Percentiles rank a stretch among this genome's conserved stretches.
These are phyloP conservation scores for Peronospora belbahrii DNA, from an alignment of 352 stramenopile genomes.

Conservation along the genomic window DNA sequence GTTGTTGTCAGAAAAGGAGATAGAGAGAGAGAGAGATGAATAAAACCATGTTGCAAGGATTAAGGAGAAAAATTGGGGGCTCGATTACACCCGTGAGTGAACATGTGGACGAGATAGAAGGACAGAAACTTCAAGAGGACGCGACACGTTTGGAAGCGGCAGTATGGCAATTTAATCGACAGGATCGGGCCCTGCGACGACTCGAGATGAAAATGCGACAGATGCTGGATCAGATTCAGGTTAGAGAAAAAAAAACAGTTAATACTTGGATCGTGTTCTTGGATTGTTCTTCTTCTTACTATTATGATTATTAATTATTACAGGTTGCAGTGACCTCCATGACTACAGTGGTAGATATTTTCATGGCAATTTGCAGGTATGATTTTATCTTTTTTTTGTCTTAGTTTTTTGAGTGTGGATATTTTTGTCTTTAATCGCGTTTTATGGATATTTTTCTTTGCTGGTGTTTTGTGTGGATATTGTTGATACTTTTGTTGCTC, in stretches of 20 bases:
- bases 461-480: too few species aligned
- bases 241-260: constrained; percentile 5
- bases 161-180: constrained; percentile 43
- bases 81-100: constrained; percentile 18
- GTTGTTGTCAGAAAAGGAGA: too few species aligned
- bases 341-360: constrained; percentile 44
- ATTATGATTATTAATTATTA: too few species aligned
- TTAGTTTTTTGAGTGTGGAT: not conserved
- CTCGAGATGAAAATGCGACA: constrained; percentile 40
- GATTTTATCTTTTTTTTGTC: constrained; percentile 1
- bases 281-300: too few species aligned
- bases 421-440: constrained; percentile 1
- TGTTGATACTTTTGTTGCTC: too few species aligned
- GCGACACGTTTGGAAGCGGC: constrained; percentile 25
- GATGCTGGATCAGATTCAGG: constrained; percentile 58
- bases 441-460: constrained; percentile 1
- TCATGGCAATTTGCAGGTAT: constrained; percentile 46
- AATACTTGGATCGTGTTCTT: not conserved
- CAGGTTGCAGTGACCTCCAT: constrained; percentile 37
- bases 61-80: constrained; percentile 54
- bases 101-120: constrained; percentile 12
- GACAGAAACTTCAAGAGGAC: constrained; percentile 7
- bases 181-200: constrained; percentile 38
- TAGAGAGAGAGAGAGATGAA: not conserved
- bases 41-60: constrained; percentile 46